These are phyloP conservation scores for Ceratocystis destructans DNA, from an alignment of 2,329 filamentous ascomycete genomes.

Conservation along the genomic window DNA sequence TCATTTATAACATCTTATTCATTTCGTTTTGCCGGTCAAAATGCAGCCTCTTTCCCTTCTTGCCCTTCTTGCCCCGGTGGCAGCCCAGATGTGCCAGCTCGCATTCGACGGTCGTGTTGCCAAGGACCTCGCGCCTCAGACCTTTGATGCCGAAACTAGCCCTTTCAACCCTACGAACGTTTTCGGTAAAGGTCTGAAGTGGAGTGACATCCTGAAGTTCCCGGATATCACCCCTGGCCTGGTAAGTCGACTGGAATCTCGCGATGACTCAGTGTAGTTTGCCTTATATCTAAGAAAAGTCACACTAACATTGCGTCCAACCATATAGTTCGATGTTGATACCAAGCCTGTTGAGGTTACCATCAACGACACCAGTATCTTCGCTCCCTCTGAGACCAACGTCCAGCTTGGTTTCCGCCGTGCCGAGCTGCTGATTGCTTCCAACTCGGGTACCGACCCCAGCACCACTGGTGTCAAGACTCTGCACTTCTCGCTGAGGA, in stretches of 20 bases:
- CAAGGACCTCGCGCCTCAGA: slow-evolving; percentile 26
- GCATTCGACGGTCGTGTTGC: slow-evolving; percentile 36
- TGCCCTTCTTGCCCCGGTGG: slow-evolving; percentile 20
- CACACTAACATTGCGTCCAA: slow-evolving; percentile 6
- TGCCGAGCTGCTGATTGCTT: slow-evolving; percentile 40
- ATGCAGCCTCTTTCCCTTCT: slow-evolving; percentile 24
- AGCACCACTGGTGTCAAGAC: slow-evolving; percentile 44
- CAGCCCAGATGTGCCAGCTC: slow-evolving; percentile 19
- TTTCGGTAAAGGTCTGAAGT: slow-evolving; percentile 38
- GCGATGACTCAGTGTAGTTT: not conserved
- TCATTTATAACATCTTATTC: not conserved
- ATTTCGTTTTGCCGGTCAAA: slow-evolving; percentile 16
- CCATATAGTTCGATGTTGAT: slow-evolving; percentile 30
- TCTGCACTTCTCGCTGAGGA: slow-evolving; percentile 45
- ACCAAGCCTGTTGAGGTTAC: slow-evolving; percentile 39
- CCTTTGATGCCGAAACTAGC: slow-evolving; percentile 29
- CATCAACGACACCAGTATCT: slow-evolving; percentile 46
- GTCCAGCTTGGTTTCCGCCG: slow-evolving; percentile 47
- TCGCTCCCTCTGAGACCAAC: slow-evolving; percentile 35
- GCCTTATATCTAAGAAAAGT: too few species aligned
- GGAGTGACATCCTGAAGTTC: slow-evolving; percentile 38
- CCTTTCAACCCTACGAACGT: slow-evolving; percentile 40
- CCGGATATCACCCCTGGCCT: slow-evolving; percentile 29
- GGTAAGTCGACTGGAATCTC: slow-evolving; percentile 23
- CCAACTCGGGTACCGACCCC: slow-evolving; percentile 38